Evolutionary conservation across 148 eudicot species (phyloP).

Genomic region (Dysphania ambrosioides): DNA sequence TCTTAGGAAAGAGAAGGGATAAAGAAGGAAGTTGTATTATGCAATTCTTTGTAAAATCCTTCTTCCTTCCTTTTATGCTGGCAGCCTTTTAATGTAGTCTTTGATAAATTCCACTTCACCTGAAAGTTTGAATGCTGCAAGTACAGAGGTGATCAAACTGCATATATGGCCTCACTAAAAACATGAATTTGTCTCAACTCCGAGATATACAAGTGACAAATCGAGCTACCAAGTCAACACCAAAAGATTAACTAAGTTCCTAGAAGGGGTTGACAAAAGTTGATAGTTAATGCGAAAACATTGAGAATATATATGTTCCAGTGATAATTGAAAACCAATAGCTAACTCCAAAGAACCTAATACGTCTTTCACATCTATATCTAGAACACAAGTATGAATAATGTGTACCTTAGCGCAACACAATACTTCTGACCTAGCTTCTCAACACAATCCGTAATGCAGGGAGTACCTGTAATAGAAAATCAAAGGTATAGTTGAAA

Average conservation of each 20-base stretch:
- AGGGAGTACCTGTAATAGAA: slow-evolving; percentile 85
- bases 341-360: too few relatives aligned
- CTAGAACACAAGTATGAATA: slow-evolving; percentile 1
- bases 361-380: background rate
- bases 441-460: slow-evolving; percentile 97
- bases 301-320: background rate
- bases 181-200: background rate
- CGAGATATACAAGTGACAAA: background rate
- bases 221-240: background rate
- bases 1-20: background rate
- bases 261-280: background rate
- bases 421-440: slow-evolving; percentile 93
- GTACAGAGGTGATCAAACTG: background rate
- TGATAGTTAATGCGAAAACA: background rate
- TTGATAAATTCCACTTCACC: too few relatives aligned
- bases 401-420: slow-evolving; percentile 83
- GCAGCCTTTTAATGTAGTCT: too few relatives aligned
- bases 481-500: background rate
- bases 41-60: too few relatives aligned
- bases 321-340: background rate
- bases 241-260: background rate
- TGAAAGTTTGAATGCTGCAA: slow-evolving; percentile 78
- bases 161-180: too few relatives aligned
- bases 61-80: too few relatives aligned
- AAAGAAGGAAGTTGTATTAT: background rate